Percentiles rank a stretch among this genome's conserved stretches.
These are phyloP conservation scores for Astragalus membranaceus DNA, from an alignment of 306 rosid species.

Conservation along the genomic window DNA sequence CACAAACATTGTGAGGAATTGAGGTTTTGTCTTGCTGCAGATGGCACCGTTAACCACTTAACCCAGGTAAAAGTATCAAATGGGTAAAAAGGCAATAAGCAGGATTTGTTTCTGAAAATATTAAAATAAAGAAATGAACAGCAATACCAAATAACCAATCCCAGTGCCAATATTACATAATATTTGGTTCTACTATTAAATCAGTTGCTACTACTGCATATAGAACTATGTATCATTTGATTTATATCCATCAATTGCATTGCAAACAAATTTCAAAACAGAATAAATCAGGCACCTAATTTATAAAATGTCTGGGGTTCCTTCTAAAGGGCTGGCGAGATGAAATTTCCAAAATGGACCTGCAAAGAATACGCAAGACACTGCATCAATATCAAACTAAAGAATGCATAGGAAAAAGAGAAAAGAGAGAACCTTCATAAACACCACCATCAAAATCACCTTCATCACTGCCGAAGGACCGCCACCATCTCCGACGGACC, in stretches of 20 bases:
- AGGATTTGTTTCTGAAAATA: background rate
- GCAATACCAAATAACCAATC: background rate
- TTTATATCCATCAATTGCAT: background rate
- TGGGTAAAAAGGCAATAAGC: background rate
- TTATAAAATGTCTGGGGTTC: conserved; percentile 46
- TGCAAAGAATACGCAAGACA: conserved; percentile 20
- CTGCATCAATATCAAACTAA: background rate
- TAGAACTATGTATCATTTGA: background rate
- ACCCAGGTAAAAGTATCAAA: background rate
- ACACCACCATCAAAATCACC: too few species aligned
- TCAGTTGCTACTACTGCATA: background rate
- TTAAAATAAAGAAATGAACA: background rate
- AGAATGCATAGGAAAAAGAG: too few species aligned
- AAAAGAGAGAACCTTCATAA: too few species aligned
- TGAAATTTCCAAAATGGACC: conserved; percentile 66
- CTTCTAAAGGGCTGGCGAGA: conserved; percentile 43
- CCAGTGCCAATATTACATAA: background rate
- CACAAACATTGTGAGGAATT: too few species aligned
- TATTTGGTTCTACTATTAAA: background rate
- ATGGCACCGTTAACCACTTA: too few species aligned
- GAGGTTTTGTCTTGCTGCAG: too few species aligned
- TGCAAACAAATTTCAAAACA: background rate
- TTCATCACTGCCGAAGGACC: too few species aligned
- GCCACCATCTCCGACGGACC: too few species aligned
- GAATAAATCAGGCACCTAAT: conserved; percentile 38